A percentile compares a stretch with the other conserved stretches of the same genome.
These are phyloP conservation scores for Nitzschia inconspicua DNA, from an alignment of 108 stramenopile species.

Conservation along the genomic window DNA sequence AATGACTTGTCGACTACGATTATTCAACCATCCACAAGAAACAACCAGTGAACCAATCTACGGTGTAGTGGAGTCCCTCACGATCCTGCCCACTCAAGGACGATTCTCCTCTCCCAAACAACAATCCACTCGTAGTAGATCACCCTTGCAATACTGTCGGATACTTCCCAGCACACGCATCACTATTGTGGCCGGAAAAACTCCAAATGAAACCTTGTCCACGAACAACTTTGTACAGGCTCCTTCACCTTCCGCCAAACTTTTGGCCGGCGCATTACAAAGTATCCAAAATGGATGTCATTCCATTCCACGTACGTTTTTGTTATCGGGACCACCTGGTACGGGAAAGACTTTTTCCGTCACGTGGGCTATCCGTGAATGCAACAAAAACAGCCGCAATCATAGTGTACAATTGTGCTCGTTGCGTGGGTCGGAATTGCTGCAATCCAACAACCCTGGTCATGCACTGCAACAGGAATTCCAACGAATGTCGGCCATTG, in stretches of 20 bases:
- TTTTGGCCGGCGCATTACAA: slow-evolving; percentile 6
- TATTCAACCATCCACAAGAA: not conserved
- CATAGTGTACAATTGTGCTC: slow-evolving; percentile 23
- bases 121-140: no score
- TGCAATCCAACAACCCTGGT: slow-evolving; percentile 12
- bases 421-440: slow-evolving; percentile 26
- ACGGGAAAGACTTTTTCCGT: slow-evolving; percentile 62
- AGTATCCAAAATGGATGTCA: not conserved
- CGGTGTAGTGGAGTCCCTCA: not conserved
- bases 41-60: not conserved
- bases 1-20: not conserved
- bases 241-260: slow-evolving; percentile 8
- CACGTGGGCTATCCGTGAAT: slow-evolving; percentile 12
- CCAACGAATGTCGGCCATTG: not conserved
- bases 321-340: slow-evolving; percentile 55
- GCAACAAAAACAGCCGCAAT: no score
- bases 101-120: no score
- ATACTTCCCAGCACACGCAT: no score
- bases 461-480: slow-evolving; percentile 18
- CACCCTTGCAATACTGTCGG: no score
- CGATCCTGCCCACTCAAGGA: not conserved
- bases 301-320: slow-evolving; percentile 38
- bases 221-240: not conserved
- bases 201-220: not conserved
- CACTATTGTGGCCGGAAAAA: no score